A percentile compares a stretch with the other conserved stretches of the same genome.
Evolutionary conservation across 1,284 basidiomycete species (phyloP).

Genomic region (Cerioporus squamosus): DNA sequence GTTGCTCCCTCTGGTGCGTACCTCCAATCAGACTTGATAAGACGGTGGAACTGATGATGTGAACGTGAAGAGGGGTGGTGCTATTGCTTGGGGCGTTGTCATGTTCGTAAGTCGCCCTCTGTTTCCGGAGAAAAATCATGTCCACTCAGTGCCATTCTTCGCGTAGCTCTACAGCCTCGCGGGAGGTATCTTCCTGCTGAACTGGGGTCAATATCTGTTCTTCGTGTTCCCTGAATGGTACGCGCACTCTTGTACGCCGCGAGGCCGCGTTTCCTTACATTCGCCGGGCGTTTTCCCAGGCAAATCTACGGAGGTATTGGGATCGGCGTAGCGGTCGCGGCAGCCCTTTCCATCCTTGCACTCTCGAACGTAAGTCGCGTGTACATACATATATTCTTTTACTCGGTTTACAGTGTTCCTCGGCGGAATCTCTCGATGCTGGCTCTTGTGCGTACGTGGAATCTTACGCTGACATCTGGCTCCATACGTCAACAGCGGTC

Average conservation of each 20-base stretch:
- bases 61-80: constrained; percentile 60
- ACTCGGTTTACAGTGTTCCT: no score
- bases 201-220: constrained; percentile 69
- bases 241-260: constrained; percentile 10
- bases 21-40: background rate
- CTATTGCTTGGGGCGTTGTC: constrained; percentile 73
- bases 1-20: constrained; percentile 65
- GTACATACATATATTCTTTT: background rate
- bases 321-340: constrained; percentile 58
- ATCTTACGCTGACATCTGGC: background rate
- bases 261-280: background rate
- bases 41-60: background rate
- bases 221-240: constrained; percentile 76
- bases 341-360: constrained; percentile 64
- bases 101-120: constrained; percentile 54
- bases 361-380: constrained; percentile 64
- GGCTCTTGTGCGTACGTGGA: background rate
- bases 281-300: constrained; percentile 41
- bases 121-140: background rate
- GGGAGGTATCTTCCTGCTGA: constrained; percentile 70
- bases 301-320: constrained; percentile 79
- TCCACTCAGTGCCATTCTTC: background rate
- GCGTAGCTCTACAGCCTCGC: constrained; percentile 67
- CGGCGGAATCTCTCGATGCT: background rate
- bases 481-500: constrained; percentile 52